phyloP scores from a whole-genome alignment of 805 yeast species.

The Nakazawaea sp. region DNA sequence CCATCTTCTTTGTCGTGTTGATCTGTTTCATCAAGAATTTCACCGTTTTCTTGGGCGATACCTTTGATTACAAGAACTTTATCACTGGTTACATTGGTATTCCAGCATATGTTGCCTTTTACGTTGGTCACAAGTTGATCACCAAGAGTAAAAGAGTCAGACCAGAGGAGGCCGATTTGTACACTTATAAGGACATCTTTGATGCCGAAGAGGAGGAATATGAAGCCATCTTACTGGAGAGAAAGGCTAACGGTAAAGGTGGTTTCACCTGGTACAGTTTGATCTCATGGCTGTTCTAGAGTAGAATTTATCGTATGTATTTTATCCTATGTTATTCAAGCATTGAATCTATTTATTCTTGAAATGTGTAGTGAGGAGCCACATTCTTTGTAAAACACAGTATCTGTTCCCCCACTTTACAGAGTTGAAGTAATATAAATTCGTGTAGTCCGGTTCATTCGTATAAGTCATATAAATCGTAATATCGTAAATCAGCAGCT shows the following conservation, averaged over 20 bases:
- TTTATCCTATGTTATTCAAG: no score
- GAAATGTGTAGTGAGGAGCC: no score
- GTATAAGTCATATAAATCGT: no score
- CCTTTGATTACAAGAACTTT: constrained; percentile 56
- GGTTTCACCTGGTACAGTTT: constrained; percentile 4
- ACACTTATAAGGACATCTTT: constrained; percentile 46
- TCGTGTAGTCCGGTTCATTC: no score
- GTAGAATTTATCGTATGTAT: no score
- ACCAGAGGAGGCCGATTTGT: constrained; percentile 56
- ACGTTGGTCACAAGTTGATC: constrained; percentile 53
- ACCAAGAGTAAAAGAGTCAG: constrained; percentile 40
- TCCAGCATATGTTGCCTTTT: constrained; percentile 52
- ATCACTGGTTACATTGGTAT: constrained; percentile 76
- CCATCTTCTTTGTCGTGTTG: constrained; percentile 45
- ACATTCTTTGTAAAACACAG: no score
- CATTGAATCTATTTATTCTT: no score
- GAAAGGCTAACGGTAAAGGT: constrained; percentile 9
- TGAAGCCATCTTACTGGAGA: constrained; percentile 14
- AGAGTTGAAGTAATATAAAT: no score
- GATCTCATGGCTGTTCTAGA: constrained; percentile 10
- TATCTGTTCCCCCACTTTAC: no score
- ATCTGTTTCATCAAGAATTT: constrained; percentile 63
- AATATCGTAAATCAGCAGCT: no score
- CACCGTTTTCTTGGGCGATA: constrained; percentile 56
- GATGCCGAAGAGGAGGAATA: constrained; percentile 45